phyloP scores from a whole-genome alignment of 345 rosid genomes.

The Eucalyptus pumila region DNA sequence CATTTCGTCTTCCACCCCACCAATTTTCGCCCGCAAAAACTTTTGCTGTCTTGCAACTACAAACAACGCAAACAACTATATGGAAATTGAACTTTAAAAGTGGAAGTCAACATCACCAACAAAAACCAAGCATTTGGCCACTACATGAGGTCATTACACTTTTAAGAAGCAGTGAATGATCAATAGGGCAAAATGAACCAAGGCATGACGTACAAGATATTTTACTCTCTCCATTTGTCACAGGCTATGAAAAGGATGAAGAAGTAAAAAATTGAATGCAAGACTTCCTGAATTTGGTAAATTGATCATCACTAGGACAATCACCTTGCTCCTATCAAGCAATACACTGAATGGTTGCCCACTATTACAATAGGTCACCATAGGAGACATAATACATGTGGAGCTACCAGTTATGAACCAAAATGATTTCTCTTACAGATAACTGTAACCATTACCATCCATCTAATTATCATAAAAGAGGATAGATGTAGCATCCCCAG shows the following conservation, averaged over 20 bases:
- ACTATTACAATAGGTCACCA: background rate
- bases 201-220: background rate
- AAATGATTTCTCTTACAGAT: background rate
- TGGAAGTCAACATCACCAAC: background rate
- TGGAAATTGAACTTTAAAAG: background rate
- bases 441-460: background rate
- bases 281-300: background rate
- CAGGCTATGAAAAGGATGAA: background rate
- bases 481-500: background rate
- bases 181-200: background rate
- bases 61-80: background rate
- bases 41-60: constrained; percentile 64
- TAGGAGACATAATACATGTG: background rate
- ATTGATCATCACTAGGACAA: background rate
- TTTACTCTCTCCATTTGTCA: background rate
- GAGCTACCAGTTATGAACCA: background rate
- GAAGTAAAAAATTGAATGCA: background rate
- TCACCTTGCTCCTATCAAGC: background rate
- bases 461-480: background rate
- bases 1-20: constrained; percentile 67
- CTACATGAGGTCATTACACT: background rate
- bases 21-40: constrained; percentile 40
- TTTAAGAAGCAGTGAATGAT: background rate
- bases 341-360: background rate
- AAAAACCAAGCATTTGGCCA: background rate